Percentiles rank a stretch among this genome's conserved stretches.
Conservation (phyloP, 306 rosid genomes). For the Corylus heterophylla region DNA sequence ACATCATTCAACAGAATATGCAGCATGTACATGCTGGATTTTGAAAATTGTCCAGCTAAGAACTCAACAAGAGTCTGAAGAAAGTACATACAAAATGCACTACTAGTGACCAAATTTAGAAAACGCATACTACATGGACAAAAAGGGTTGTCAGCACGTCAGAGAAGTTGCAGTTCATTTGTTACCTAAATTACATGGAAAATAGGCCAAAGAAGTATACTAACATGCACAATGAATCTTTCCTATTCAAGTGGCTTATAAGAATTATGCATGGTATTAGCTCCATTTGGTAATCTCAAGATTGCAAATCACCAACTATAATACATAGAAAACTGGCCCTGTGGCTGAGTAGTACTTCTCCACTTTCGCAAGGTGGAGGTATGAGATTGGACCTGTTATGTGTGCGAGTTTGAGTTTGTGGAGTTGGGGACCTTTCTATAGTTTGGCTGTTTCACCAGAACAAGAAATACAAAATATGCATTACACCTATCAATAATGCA, state of each 20-base stretch:
- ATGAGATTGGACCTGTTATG: not conserved
- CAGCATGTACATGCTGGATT: not conserved
- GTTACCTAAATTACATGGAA: not conserved
- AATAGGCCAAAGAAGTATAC: not conserved
- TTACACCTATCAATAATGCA: not conserved
- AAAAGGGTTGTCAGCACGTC: not conserved
- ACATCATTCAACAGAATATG: not conserved
- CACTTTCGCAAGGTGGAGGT: not conserved
- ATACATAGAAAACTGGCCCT: not conserved
- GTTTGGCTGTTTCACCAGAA: not conserved
- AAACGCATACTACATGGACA: not conserved
- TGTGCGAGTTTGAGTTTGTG: not conserved
- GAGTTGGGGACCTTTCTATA: not conserved
- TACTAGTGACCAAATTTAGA: not conserved
- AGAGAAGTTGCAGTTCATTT: not conserved
- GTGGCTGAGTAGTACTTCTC: not conserved
- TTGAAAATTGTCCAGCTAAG: not conserved
- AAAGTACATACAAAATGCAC: not conserved
- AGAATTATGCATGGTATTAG: not conserved
- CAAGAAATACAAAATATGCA: not conserved
- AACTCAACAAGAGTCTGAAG: conserved; percentile 4
- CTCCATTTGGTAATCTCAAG: not conserved
- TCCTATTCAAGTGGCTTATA: not conserved
- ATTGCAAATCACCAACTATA: not conserved
- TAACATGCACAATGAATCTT: conserved; percentile 1